phyloP scores from a whole-genome alignment of 2,329 filamentous ascomycete species.

The Arthrinium puccinioides region DNA sequence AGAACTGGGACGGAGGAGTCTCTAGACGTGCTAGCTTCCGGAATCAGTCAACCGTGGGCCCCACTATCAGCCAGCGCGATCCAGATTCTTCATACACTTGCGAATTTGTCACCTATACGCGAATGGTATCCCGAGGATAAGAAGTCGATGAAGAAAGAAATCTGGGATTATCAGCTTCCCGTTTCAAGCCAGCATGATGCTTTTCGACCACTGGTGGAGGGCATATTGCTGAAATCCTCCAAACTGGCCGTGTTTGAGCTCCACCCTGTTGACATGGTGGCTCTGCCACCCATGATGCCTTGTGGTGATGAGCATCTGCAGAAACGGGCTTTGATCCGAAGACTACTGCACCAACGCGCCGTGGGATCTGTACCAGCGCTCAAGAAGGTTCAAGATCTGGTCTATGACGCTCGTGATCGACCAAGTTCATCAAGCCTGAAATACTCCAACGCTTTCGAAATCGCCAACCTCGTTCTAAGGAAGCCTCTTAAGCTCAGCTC shows the following conservation, averaged over 20 bases:
- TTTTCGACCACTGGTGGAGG: slow-evolving; percentile 19
- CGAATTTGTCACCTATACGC: slow-evolving; percentile 20
- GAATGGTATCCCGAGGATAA: slow-evolving; percentile 28
- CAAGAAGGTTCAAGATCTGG: slow-evolving; percentile 4
- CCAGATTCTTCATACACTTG: slow-evolving; percentile 12
- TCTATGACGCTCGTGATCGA: slow-evolving; percentile 12
- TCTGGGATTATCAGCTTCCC: slow-evolving; percentile 25
- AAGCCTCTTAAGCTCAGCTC: slow-evolving; percentile 10
- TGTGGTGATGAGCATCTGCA: slow-evolving; percentile 9
- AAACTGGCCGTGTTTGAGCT: slow-evolving; percentile 10
- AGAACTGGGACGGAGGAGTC: slow-evolving; percentile 57
- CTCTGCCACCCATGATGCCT: no score
- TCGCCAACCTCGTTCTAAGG: slow-evolving; percentile 5
- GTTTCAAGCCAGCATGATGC: slow-evolving; percentile 29
- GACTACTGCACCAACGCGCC: slow-evolving; percentile 18
- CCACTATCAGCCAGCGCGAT: slow-evolving; percentile 13
- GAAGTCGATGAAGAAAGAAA: slow-evolving; percentile 24
- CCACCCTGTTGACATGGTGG: neutral
- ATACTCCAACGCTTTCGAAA: slow-evolving; percentile 13
- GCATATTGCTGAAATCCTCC: slow-evolving; percentile 22
- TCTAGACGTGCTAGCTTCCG: slow-evolving; percentile 39
- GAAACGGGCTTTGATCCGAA: slow-evolving; percentile 14
- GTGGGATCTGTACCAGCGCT: slow-evolving; percentile 3
- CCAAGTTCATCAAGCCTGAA: slow-evolving; percentile 7
- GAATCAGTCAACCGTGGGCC: slow-evolving; percentile 27